These are phyloP conservation scores for Fusarium sp. DNA, from an alignment of 2,329 filamentous ascomycete species.

Conservation along the genomic window DNA sequence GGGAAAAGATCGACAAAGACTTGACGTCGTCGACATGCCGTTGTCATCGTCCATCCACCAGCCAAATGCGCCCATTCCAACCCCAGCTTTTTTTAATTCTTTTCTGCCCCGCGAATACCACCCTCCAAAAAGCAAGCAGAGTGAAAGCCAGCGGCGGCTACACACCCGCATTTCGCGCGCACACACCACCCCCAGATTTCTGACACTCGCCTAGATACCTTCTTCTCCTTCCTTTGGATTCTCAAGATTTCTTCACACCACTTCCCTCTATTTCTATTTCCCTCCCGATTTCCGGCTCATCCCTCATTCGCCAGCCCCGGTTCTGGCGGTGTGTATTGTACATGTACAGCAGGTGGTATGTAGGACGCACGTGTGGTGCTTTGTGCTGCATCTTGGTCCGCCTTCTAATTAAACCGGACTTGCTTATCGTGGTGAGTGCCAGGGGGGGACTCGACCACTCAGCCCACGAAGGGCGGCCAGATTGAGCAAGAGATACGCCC, in stretches of 20 bases:
- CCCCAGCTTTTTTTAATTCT: slow-evolving; percentile 31
- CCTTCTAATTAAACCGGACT: slow-evolving; percentile 19
- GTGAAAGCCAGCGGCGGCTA: slow-evolving; percentile 8
- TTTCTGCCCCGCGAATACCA: slow-evolving; percentile 32
- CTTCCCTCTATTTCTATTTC: slow-evolving; percentile 7
- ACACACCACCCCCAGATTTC: slow-evolving; percentile 40
- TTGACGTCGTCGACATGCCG: slow-evolving; percentile 33
- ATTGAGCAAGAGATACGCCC: slow-evolving; percentile 16
- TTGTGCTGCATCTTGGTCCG: slow-evolving; percentile 20
- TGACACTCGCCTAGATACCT: slow-evolving; percentile 14
- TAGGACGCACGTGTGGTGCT: slow-evolving; percentile 25
- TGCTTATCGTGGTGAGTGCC: slow-evolving; percentile 25
- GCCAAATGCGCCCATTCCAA: slow-evolving; percentile 29
- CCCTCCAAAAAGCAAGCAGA: slow-evolving; percentile 26
- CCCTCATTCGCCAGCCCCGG: slow-evolving; percentile 31
- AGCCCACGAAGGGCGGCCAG: slow-evolving; percentile 24
- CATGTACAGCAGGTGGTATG: slow-evolving; percentile 9
- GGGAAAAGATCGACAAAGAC: slow-evolving; percentile 21
- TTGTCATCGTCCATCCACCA: slow-evolving; percentile 28
- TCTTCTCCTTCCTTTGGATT: slow-evolving; percentile 32
- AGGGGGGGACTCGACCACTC: slow-evolving; percentile 22
- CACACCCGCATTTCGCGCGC: slow-evolving; percentile 26
- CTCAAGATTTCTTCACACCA: slow-evolving; percentile 36
- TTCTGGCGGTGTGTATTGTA: slow-evolving; percentile 42
- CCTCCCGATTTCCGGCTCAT: slow-evolving; percentile 29